Conservation (phyloP, 306 rosid genomes). For the Prinsepia uniflora region DNA sequence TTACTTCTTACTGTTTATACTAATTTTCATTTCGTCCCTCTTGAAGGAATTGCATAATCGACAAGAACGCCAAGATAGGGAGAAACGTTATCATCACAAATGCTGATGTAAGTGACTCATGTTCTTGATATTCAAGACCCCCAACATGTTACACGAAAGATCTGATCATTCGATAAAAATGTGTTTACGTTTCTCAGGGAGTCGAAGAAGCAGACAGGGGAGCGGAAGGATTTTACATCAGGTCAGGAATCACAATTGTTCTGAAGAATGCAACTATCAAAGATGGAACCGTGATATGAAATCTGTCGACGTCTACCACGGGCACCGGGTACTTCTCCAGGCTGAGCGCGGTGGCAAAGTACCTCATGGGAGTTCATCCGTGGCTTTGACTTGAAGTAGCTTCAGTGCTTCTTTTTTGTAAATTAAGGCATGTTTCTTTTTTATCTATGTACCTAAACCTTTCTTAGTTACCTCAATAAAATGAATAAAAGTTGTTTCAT, state of each 20-base stretch:
- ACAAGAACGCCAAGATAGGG: constrained; percentile 97
- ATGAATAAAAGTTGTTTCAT: constrained; percentile 25
- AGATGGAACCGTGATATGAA: constrained; percentile 68
- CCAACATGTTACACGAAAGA: background rate
- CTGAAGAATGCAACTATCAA: constrained; percentile 76
- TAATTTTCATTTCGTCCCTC: constrained; percentile 11
- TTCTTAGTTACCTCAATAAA: background rate
- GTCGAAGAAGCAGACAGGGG: constrained; percentile 78
- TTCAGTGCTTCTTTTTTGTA: constrained; percentile 8
- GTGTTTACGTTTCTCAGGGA: constrained; percentile 48
- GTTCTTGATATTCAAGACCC: background rate
- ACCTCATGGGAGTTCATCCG: constrained; percentile 19
- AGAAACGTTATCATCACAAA: constrained; percentile 68
- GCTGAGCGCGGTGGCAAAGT: constrained; percentile 5
- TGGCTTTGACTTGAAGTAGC: background rate
- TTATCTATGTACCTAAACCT: constrained; percentile 6
- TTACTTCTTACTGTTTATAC: background rate
- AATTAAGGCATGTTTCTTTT: constrained; percentile 2
- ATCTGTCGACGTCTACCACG: background rate
- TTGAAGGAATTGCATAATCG: constrained; percentile 85
- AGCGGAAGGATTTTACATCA: constrained; percentile 67
- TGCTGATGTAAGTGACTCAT: constrained; percentile 50
- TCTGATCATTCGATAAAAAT: constrained; percentile 13
- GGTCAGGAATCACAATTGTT: constrained; percentile 66
- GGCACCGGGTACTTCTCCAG: background rate